A percentile compares a stretch with the other conserved stretches of the same genome.
Conservation (phyloP, 257 asterid species). For the Haberlea rhodopensis region DNA sequence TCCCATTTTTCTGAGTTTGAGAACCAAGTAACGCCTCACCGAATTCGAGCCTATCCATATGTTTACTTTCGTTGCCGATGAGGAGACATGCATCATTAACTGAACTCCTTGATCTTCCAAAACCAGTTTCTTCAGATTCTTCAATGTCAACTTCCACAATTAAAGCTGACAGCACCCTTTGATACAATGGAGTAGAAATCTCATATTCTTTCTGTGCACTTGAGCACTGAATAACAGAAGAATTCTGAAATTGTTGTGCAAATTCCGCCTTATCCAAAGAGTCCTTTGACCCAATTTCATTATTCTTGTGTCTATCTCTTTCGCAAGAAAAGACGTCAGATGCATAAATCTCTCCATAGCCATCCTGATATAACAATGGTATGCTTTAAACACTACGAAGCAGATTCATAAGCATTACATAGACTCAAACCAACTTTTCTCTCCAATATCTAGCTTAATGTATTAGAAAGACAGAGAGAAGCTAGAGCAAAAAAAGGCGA, state of each 20-base stretch:
- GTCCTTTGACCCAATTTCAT: slow-evolving; percentile 38
- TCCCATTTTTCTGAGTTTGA: slow-evolving; percentile 56
- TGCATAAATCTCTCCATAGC: slow-evolving; percentile 37
- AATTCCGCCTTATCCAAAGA: slow-evolving; percentile 40
- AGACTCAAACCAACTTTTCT: not conserved
- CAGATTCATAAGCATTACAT: not conserved
- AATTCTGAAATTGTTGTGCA: slow-evolving; percentile 47
- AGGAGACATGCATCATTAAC: slow-evolving; percentile 40
- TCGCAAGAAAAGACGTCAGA: slow-evolving; percentile 41
- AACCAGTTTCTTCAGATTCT: slow-evolving; percentile 72
- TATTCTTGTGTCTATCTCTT: slow-evolving; percentile 39
- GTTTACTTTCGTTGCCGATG: slow-evolving; percentile 44
- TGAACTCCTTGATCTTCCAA: slow-evolving; percentile 45
- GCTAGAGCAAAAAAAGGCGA: not conserved
- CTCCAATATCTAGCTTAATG: not conserved
- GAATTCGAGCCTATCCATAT: slow-evolving; percentile 42
- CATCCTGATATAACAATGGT: slow-evolving; percentile 45
- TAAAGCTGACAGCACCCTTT: slow-evolving; percentile 87
- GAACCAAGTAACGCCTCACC: slow-evolving; percentile 49
- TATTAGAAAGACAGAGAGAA: not conserved
- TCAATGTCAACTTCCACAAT: slow-evolving; percentile 76
- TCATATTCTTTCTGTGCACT: slow-evolving; percentile 44
- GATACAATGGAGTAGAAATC: slow-evolving; percentile 66
- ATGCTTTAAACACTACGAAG: not conserved
- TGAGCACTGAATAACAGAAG: slow-evolving; percentile 41